These are phyloP conservation scores for Viola odorata DNA, from an alignment of 345 rosid species.

Conservation along the genomic window DNA sequence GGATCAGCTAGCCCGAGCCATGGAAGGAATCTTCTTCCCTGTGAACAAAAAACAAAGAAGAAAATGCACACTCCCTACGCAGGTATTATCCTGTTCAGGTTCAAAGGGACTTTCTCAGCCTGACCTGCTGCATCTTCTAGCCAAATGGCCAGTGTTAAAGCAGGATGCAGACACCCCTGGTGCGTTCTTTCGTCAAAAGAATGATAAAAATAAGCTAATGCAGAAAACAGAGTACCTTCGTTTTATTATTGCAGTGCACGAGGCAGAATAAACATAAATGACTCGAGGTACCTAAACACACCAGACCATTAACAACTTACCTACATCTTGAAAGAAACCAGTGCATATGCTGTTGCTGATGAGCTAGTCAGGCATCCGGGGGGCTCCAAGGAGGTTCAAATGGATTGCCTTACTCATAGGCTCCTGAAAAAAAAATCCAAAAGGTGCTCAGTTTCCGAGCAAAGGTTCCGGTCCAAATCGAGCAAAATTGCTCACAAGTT, in stretches of 20 bases:
- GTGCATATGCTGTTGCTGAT: conserved; percentile 12
- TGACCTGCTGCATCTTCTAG: conserved; percentile 34
- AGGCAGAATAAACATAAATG: conserved; percentile 27
- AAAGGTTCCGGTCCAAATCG: no score
- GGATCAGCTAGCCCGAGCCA: conserved; percentile 30
- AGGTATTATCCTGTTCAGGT: conserved; percentile 99
- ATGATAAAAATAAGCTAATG: neutral
- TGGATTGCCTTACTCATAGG: conserved; percentile 1
- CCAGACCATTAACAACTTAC: conserved; percentile 60
- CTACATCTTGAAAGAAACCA: conserved; percentile 29
- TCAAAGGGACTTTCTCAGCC: conserved; percentile 99
- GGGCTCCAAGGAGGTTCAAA: neutral
- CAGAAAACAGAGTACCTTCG: conserved; percentile 3
- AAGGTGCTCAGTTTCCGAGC: neutral
- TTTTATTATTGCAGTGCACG: conserved; percentile 31
- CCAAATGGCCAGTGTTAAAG: conserved; percentile 25
- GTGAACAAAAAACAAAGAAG: conserved; percentile 31
- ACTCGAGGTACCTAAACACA: conserved; percentile 29
- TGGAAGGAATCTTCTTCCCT: conserved; percentile 40
- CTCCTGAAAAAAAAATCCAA: conserved; percentile 24
- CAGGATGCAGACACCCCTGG: conserved; percentile 95
- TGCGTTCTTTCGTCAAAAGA: conserved; percentile 68
- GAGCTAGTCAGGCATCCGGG: conserved; percentile 9
- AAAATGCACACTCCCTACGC: conserved; percentile 99
- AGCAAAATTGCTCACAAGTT: no score